These are phyloP conservation scores for Coniochaeta prunicola DNA, from an alignment of 2,329 filamentous ascomycete species.

Conservation along the genomic window DNA sequence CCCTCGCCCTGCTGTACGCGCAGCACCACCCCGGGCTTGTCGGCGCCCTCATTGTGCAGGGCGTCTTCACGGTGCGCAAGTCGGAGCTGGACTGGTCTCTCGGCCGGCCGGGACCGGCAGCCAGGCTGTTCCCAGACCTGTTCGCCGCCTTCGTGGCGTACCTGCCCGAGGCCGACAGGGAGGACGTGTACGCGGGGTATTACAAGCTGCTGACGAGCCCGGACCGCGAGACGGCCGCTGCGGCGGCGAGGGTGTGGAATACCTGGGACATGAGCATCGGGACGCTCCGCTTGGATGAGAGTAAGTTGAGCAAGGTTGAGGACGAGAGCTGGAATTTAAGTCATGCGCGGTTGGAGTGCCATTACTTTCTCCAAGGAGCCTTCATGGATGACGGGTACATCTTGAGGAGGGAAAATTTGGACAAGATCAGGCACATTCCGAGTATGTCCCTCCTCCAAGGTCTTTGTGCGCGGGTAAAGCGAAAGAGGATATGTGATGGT, in stretches of 20 bases:
- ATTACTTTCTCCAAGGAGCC: slow-evolving; percentile 27
- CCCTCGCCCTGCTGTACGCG: slow-evolving; percentile 34
- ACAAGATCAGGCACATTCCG: slow-evolving; percentile 3
- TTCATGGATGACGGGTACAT: slow-evolving; percentile 28
- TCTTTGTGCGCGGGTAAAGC: not conserved
- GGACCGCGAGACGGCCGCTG: slow-evolving; percentile 18
- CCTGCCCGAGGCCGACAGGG: slow-evolving; percentile 20
- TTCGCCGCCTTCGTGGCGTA: slow-evolving; percentile 22
- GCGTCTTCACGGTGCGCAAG: slow-evolving; percentile 29
- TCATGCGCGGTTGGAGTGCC: slow-evolving; percentile 28
- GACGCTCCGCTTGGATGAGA: slow-evolving; percentile 15
- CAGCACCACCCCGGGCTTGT: slow-evolving; percentile 31
- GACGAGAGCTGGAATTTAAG: slow-evolving; percentile 21
- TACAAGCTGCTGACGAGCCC: slow-evolving; percentile 23
- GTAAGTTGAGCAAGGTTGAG: slow-evolving; percentile 16
- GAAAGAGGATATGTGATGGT: not conserved
- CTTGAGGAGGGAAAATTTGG: slow-evolving; percentile 22
- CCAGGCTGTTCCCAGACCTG: slow-evolving; percentile 23
- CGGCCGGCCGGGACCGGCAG: slow-evolving; percentile 10
- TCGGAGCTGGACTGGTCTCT: slow-evolving; percentile 23
- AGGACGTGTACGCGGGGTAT: slow-evolving; percentile 14
- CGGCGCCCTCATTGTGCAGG: slow-evolving; percentile 30
- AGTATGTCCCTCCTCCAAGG: not conserved
- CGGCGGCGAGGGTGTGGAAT: slow-evolving; percentile 27
- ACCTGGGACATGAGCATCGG: slow-evolving; percentile 24